Percentiles rank a stretch among this genome's conserved stretches.
phyloP scores from a whole-genome alignment of 2,329 filamentous ascomycete genomes.

The Phyllosticta citrichinensis region DNA sequence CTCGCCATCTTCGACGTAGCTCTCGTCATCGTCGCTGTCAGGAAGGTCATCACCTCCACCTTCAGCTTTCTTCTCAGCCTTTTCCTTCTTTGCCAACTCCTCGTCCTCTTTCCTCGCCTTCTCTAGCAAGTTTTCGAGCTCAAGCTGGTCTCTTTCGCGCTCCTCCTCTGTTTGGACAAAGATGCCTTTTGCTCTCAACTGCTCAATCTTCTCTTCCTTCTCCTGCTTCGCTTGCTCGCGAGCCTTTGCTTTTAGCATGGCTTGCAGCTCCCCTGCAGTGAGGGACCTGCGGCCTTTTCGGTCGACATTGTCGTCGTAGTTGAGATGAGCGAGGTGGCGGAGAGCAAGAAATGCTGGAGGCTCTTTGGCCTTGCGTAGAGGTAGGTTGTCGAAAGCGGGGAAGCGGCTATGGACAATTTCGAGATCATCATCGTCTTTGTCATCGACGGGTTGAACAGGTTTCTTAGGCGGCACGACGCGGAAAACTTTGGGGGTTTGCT shows the following conservation, averaged over 20 bases:
- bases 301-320: slow-evolving; percentile 48
- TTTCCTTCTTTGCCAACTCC: slow-evolving; percentile 68
- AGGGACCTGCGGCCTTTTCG: slow-evolving; percentile 45
- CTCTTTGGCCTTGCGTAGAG: slow-evolving; percentile 53
- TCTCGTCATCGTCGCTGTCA: slow-evolving; percentile 46
- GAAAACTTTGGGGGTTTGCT: not conserved
- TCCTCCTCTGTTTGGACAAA: slow-evolving; percentile 79
- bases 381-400: slow-evolving; percentile 58
- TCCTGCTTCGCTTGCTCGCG: slow-evolving; percentile 71
- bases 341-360: slow-evolving; percentile 55
- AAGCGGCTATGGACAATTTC: slow-evolving; percentile 45
- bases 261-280: slow-evolving; percentile 59
- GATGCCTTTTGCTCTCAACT: slow-evolving; percentile 70
- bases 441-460: not conserved
- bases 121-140: slow-evolving; percentile 80
- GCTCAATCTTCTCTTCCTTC: slow-evolving; percentile 64
- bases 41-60: slow-evolving; percentile 36
- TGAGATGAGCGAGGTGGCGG: slow-evolving; percentile 64
- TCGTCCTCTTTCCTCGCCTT: slow-evolving; percentile 73
- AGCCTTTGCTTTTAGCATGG: slow-evolving; percentile 58
- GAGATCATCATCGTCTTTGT: slow-evolving; percentile 50
- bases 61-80: slow-evolving; percentile 53
- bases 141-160: slow-evolving; percentile 67
- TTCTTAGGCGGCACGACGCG: slow-evolving; percentile 1
- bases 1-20: slow-evolving; percentile 34